Conservation (phyloP, 225 moss, liverwort and hornwort genomes). For the Neckera pumila region DNA sequence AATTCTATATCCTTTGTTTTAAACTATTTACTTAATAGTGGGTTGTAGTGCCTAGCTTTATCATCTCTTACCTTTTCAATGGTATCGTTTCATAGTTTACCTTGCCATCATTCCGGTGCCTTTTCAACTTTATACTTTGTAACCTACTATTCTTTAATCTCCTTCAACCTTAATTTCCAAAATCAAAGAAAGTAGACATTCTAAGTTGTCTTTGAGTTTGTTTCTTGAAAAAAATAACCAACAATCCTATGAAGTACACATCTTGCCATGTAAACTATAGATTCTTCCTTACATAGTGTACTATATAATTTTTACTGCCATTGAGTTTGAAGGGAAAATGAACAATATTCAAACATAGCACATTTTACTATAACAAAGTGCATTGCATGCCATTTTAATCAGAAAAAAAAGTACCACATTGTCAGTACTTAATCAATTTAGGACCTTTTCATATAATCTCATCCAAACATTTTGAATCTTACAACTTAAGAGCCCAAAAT, state of each 20-base stretch:
- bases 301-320: neutral
- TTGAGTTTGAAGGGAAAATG: neutral
- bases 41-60: neutral
- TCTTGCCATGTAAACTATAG: neutral
- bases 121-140: neutral
- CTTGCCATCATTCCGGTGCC: rapidly evolving
- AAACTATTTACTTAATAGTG: neutral
- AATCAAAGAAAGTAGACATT: neutral
- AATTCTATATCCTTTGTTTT: neutral
- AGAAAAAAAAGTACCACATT: neutral
- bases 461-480: neutral
- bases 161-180: neutral
- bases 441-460: neutral
- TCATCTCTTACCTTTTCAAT: neutral
- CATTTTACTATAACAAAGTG: neutral
- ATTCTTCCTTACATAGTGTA: rapidly evolving
- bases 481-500: too few species aligned
- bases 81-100: neutral
- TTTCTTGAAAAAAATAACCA: neutral
- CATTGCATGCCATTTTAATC: neutral
- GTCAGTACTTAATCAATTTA: neutral
- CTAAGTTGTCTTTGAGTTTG: neutral
- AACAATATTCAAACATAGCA: neutral
- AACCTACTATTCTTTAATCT: neutral
- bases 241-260: neutral